Evolutionary conservation across 768 basidiomycete species (phyloP), one percentile per base, ranked within the genome.

Genomic region (Rossbeevera mucosa): DNA sequence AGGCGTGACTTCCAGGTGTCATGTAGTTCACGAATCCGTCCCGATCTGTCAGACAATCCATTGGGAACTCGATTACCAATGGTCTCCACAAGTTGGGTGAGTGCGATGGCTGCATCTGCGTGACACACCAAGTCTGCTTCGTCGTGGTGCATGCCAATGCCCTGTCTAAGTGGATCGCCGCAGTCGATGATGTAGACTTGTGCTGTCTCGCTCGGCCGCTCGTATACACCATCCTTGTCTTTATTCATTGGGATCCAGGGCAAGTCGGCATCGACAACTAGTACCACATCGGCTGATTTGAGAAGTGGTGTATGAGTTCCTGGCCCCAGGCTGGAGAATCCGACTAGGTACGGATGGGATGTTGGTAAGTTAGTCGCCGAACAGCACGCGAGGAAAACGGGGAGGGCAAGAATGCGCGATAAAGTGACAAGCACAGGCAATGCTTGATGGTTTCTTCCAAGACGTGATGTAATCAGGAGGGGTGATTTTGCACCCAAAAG

Each of bases 221-320:
- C 64, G 42, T 53, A 45, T 26, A 26, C 47, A 14, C 67, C 65
- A 3, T 64, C 64, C 48, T 62, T 65, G 51, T 64, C 69, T 29
- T 76, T 75, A 48, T 77, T 72, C 42, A 62, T 70, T 1, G 80
- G 76, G 24, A 85, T 80, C 82, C 85, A 88, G 0, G 86, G 82
- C 0, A 86, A 68, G 54, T 85, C 83, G 7, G 73, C 74, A 51
- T 88, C 86, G n/a, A 89, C 53, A 16, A 86, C 69, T 9, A 89
- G 66, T 16, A 89, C 74, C 4, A 81, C 76, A 55, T 89, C 87
- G 0, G 84, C 83, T 21, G 67, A 65, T 28, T 70, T 68, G 18
- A 88, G 74, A 46, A 75, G 72, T 2, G 65, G 62, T 24, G 78
- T 76, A 43, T 81, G 79, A 0, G 72, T 72, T 22, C 65, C 73